Evolutionary conservation across 495 filamentous ascomycete genomes (phyloP), one percentile per base, ranked within the genome.

Genomic region (Talaromyces wortmannii): DNA sequence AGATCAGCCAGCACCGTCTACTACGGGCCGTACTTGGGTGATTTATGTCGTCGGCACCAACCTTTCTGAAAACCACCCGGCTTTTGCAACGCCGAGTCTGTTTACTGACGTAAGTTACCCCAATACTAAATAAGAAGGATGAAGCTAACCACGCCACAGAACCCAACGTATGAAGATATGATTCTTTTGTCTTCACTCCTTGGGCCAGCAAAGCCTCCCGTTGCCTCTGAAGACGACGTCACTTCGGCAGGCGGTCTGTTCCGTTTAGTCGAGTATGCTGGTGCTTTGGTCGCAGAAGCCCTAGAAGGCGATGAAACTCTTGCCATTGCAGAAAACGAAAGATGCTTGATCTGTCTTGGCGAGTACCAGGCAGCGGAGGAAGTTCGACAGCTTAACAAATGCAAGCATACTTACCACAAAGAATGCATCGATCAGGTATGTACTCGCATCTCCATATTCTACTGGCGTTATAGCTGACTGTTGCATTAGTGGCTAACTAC

Each of bases 101-200:
- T 90, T 89, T 66, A 89, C 86, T 23, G 87, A 90, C 70, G 82
- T 84, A 76, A 66, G 77, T 32, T 30, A 15, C 18, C 42, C 48
- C 48, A 10, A 36, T 48, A 30, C 16, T 23, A 23, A 23, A 23
- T 23, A 23, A 23, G 23, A 23, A 23, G 4, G 23, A 23, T 23
- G 23, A 23, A 23, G 23, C 23, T 23, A 23, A 23, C 23, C 2
- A 23, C 23, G 23, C 23, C 42, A 57, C 17, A 85, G 82, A 85
- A 85, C 54, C 87, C 87, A 16, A 88, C 87, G 2, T 89, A 90
- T 58, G 87, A 90, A 67, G 87, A 90, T 60, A 90, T 90, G 87
- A 79, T 89, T 49, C 67, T 90, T 30, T 73, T 90, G 4, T 87
- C 84, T 13, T 85, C 84, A 11, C 75, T 90, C 30, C 70, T 90